Evolutionary conservation across 2,329 filamentous ascomycete species (phyloP).

Genomic region (Aspergillus persii): DNA sequence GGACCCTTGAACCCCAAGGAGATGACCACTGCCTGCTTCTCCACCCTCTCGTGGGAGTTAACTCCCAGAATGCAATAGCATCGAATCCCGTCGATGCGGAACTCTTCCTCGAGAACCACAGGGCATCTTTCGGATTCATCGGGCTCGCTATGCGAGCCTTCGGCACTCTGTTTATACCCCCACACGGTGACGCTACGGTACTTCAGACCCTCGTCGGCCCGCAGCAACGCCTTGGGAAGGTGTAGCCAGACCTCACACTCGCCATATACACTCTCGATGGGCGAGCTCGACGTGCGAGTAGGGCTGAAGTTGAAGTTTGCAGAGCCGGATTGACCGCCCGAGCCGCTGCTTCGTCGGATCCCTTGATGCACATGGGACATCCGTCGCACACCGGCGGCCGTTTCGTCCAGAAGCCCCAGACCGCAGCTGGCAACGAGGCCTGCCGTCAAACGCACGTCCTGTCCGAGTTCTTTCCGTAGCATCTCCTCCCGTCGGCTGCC

Average conservation of each 20-base stretch:
- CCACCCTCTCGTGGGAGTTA: constrained; percentile 52
- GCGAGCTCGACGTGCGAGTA: constrained; percentile 8
- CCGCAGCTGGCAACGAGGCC: constrained; percentile 35
- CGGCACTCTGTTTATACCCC: constrained; percentile 30
- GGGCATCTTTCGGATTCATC: constrained; percentile 26
- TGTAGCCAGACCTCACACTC: constrained; percentile 39
- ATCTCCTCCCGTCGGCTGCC: constrained; percentile 31
- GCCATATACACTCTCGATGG: constrained; percentile 31
- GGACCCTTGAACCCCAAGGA: constrained; percentile 37
- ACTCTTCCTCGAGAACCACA: constrained; percentile 37
- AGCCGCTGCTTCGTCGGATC: constrained; percentile 19
- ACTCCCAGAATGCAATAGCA: constrained; percentile 51
- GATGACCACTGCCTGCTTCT: constrained; percentile 50
- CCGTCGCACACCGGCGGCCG: constrained; percentile 33
- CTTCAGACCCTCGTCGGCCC: constrained; percentile 42
- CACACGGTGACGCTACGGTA: constrained; percentile 36
- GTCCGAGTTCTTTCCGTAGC: constrained; percentile 25
- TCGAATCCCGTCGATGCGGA: constrained; percentile 43
- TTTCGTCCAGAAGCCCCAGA: constrained; percentile 36
- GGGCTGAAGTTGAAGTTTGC: constrained; percentile 10
- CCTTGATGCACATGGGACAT: constrained; percentile 32
- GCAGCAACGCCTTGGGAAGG: constrained; percentile 46
- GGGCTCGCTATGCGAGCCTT: constrained; percentile 10
- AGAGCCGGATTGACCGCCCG: constrained; percentile 3
- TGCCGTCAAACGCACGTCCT: constrained; percentile 37